Evolutionary conservation across 202 grass and related monocot genomes (phyloP).

Genomic region (Setaria italica): DNA sequence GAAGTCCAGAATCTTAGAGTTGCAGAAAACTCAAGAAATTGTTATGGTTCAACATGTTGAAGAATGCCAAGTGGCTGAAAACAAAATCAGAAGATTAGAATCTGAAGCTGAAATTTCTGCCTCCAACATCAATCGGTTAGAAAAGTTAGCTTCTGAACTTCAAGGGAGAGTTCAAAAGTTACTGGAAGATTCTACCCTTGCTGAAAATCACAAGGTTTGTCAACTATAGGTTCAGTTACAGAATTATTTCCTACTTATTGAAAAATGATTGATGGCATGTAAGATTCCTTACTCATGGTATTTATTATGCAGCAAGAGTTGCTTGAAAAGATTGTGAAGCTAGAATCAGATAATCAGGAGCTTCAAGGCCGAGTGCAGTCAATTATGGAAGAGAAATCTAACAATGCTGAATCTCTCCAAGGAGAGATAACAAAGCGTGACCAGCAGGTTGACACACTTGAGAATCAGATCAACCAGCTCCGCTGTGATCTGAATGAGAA

Average conservation of each 20-base stretch:
- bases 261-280: slow-evolving; percentile 34
- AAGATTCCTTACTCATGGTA: slow-evolving; percentile 32
- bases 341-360: slow-evolving; percentile 79
- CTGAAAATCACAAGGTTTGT: slow-evolving; percentile 81
- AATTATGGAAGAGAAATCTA: slow-evolving; percentile 70
- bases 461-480: slow-evolving; percentile 72
- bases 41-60: slow-evolving; percentile 94
- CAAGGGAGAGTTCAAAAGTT: slow-evolving; percentile 71
- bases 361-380: slow-evolving; percentile 64
- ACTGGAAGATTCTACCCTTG: slow-evolving; percentile 63
- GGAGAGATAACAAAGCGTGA: slow-evolving; percentile 77
- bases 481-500: slow-evolving; percentile 72
- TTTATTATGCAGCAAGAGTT: slow-evolving; percentile 75
- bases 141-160: slow-evolving; percentile 68
- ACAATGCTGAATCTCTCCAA: slow-evolving; percentile 65
- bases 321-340: slow-evolving; percentile 68
- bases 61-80: slow-evolving; percentile 81
- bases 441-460: slow-evolving; percentile 67
- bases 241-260: slow-evolving; percentile 20
- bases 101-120: slow-evolving; percentile 72
- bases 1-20: slow-evolving; percentile 70
- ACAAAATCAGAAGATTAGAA: slow-evolving; percentile 75
- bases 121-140: slow-evolving; percentile 61
- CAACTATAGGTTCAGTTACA: slow-evolving; percentile 3
- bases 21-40: slow-evolving; percentile 87